Evolutionary conservation across 1,284 basidiomycete genomes (phyloP), one percentile per base, ranked within the genome.

Genomic region (Waitea zeae): DNA sequence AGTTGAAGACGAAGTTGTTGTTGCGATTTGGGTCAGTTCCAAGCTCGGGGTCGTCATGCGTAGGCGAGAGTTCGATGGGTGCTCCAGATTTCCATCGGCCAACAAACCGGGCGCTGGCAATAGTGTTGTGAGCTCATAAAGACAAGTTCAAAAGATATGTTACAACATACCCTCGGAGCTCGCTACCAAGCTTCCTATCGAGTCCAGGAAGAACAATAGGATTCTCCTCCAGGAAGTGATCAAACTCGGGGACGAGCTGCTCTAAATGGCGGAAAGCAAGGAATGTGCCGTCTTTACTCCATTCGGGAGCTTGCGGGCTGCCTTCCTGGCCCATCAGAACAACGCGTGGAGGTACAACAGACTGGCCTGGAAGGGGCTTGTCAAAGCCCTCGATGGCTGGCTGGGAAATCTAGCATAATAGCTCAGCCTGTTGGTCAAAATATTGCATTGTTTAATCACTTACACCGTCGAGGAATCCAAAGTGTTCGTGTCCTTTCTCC

Each of bases 81-180:
- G 57, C 56, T 20, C 54, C 51, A 38, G 65, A 69, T 59, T 69
- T 70, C 70, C 70, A 72, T 3, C 70, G 54, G 2, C 70, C 70
- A 12, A 72, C 49, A 29, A 71, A 46, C 19, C 68, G 54, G 1
- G 70, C 69, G 14, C 68, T n/a, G 24, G n/a, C n/a, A n/a, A n/a
- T n/a, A n/a, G n/a, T n/a, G n/a, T n/a, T n/a, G n/a, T n/a, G n/a
- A n/a, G n/a, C n/a, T n/a, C n/a, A n/a, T n/a, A n/a, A n/a, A n/a
- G n/a, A n/a, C n/a, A n/a, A n/a, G n/a, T n/a, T n/a, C n/a, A n/a
- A n/a, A n/a, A n/a, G n/a, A n/a, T n/a, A n/a, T n/a, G n/a, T n/a
- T n/a, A n/a, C n/a, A n/a, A n/a, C n/a, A n/a, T n/a, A n/a, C n/a
- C n/a, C 68, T 6, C 67, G 51, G 6, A 67, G 50, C 24, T 64